These are phyloP conservation scores for Benincasa hispida DNA, from an alignment of 306 rosid species.

Conservation along the genomic window DNA sequence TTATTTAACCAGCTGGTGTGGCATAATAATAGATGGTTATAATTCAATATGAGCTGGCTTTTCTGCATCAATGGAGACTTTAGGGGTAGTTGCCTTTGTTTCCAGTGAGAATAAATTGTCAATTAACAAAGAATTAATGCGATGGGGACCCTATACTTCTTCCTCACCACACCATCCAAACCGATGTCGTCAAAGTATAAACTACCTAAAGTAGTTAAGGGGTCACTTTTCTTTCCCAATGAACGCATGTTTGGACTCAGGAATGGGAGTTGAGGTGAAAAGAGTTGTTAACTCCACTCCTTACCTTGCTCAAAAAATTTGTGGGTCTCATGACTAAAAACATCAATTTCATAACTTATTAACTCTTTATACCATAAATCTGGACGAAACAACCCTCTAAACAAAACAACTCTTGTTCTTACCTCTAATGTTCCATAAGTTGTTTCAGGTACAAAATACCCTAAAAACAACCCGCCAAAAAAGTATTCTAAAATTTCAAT, in stretches of 20 bases:
- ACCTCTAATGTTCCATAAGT: no score
- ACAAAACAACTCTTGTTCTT: no score
- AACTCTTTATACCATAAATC: no score
- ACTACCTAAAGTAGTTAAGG: background rate
- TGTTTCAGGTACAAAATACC: no score
- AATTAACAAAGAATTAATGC: background rate
- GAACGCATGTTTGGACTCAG: no score
- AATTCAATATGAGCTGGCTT: conserved; percentile 6
- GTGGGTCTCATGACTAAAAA: no score
- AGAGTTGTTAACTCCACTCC: no score
- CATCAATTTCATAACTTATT: no score
- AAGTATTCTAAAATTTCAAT: background rate
- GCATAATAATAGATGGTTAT: conserved; percentile 1
- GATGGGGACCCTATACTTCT: conserved; percentile 3
- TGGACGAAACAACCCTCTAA: no score
- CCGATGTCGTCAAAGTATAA: background rate
- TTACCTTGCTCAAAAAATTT: no score
- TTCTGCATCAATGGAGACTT: background rate
- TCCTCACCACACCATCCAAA: background rate
- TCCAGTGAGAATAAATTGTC: background rate
- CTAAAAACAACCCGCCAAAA: background rate
- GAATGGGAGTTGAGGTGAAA: no score
- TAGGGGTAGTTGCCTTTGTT: background rate
- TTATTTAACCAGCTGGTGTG: background rate
- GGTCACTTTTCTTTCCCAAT: background rate